Evolutionary conservation across 1,284 basidiomycete genomes (phyloP).

Genomic region (Schizophyllum amplum): DNA sequence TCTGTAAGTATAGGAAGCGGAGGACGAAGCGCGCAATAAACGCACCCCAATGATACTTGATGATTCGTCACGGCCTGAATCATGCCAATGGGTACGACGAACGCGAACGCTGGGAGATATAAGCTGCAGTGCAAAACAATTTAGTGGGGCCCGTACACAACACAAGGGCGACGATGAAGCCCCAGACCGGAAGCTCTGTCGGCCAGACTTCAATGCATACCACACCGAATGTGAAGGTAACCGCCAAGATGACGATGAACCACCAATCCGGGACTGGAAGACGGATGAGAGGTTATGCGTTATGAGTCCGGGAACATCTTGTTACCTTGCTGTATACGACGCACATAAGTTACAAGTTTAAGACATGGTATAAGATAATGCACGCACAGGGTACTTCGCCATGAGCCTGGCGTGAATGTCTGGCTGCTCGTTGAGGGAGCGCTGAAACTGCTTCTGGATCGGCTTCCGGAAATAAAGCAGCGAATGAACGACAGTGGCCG

Average conservation of each 20-base stretch:
- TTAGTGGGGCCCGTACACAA: slow-evolving; percentile 1
- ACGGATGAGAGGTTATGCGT: background rate
- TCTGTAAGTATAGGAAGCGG: background rate
- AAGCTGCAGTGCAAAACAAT: background rate
- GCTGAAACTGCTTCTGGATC: slow-evolving; percentile 46
- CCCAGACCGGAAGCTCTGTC: slow-evolving; percentile 20
- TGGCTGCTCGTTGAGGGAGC: slow-evolving; percentile 51
- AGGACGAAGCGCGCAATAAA: background rate
- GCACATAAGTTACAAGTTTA: background rate
- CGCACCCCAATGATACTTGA: slow-evolving; percentile 10
- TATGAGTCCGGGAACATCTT: background rate
- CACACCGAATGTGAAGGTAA: slow-evolving; percentile 43
- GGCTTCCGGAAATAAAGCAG: slow-evolving; percentile 62
- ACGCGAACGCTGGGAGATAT: slow-evolving; percentile 12
- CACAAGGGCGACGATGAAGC: slow-evolving; percentile 16
- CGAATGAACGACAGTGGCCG: slow-evolving; percentile 63
- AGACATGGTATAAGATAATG: background rate
- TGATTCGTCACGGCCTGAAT: slow-evolving; percentile 29
- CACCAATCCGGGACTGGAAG: slow-evolving; percentile 63
- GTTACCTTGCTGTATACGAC: background rate
- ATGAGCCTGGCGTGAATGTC: slow-evolving; percentile 72
- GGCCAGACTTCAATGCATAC: slow-evolving; percentile 50
- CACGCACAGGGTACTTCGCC: slow-evolving; percentile 49
- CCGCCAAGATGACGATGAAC: slow-evolving; percentile 39
- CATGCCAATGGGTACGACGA: slow-evolving; percentile 39